These are phyloP conservation scores for Irpex sp. DNA, from an alignment of 1,284 basidiomycete genomes.

Conservation along the genomic window DNA sequence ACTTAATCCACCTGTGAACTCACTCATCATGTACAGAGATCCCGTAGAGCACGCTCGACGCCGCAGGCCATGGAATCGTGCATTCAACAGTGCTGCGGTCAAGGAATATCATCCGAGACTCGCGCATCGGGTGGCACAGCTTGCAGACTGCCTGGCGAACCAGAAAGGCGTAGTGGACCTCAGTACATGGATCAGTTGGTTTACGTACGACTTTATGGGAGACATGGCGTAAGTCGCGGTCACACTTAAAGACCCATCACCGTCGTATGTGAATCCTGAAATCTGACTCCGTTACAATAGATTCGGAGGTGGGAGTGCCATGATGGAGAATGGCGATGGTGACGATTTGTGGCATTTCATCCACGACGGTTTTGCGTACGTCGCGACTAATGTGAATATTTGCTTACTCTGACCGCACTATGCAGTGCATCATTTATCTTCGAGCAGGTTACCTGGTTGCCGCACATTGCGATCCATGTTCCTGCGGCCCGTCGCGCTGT, in stretches of 20 bases:
- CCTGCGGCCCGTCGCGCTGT: constrained; percentile 17
- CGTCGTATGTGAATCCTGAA: not conserved
- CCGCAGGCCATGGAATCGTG: constrained; percentile 12
- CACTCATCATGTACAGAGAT: constrained; percentile 9
- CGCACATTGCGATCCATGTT: constrained; percentile 17
- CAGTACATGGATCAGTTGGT: constrained; percentile 8
- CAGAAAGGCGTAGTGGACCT: constrained; percentile 3
- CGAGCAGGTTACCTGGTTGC: constrained; percentile 22
- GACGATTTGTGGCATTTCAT: constrained; percentile 8
- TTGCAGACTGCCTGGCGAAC: constrained; percentile 1
- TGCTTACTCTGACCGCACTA: not conserved
- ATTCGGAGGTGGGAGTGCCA: constrained; percentile 6
- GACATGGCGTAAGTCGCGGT: constrained; percentile 7
- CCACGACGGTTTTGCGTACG: constrained; percentile 2
- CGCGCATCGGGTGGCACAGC: constrained; percentile 3
- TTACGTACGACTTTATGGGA: constrained; percentile 13
- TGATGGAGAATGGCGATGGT: constrained; percentile 7
- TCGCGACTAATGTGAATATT: not conserved
- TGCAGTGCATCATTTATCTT: not conserved
- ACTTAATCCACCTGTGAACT: not conserved
- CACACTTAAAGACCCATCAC: too few species aligned
- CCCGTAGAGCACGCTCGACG: constrained; percentile 5
- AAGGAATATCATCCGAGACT: constrained; percentile 14
- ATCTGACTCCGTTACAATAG: not conserved
- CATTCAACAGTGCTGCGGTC: constrained; percentile 9